Base-by-base conservation (phyloP, 768 basidiomycete genomes). In the Boletus subcaerulescens region DNA sequence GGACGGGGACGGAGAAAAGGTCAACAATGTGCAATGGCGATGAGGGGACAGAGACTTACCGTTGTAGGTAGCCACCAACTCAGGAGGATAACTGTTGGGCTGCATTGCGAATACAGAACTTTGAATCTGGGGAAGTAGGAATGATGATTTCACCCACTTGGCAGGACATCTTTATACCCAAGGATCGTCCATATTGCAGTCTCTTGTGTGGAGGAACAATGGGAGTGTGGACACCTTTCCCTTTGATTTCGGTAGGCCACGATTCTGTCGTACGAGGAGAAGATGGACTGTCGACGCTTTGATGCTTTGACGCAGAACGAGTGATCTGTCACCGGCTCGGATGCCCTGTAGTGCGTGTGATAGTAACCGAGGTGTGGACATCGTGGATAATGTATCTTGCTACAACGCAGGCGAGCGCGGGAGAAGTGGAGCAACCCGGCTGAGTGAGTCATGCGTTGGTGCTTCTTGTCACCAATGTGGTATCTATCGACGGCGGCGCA, bases 101-200 rank as follows among this genome's bases (percentile, higher is more conserved):
- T 39, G 39, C 52, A 60, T 63, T 20, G 26, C 7, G 44, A 54
- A 45, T n/a, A n/a, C 20, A 15, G 33, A n/a, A 22, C 44, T n/a
- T 44, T 17, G 41, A 39, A 50, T 49, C 22, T 17, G 44, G 49
- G 45, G 46, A 35, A 0, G 54, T 32, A 32, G 49, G 15, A 45
- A 11, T 33, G 44, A 40, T 53, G 51, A 5, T 26, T 40, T 50
- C 48, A 41, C 49, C 33, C 18, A 60, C 58, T 54, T 42, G 12
- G 39, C 5, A 26, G 36, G 26, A 15, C 17, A 33, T 20, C 5
- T 39, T 60, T 60, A 64, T 64, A 60, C 20, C 4, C 9, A 22
- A 47, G 15, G 36, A 26, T 33, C 32, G 11, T 33, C 11, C 32
- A 33, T 33, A 10, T 33, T 33, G 10, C 32, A 10, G 32, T 33